phyloP scores from a whole-genome alignment of 2,329 filamentous ascomycete species.

The Sphaerostilbella broomeana region DNA sequence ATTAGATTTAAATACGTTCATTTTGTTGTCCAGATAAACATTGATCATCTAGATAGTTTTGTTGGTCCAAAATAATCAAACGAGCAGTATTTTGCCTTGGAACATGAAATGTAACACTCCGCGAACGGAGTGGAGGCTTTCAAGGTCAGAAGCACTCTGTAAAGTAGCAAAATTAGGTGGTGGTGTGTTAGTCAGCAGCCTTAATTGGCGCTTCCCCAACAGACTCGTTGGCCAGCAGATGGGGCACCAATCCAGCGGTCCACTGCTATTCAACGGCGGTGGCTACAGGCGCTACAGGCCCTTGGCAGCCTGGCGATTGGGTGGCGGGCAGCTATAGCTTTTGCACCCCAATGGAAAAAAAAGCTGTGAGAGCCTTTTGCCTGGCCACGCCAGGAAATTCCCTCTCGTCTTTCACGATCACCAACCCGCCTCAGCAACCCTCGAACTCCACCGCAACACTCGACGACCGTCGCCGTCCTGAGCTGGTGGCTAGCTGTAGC shows the following conservation, averaged over 20 bases:
- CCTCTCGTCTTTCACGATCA: conserved; percentile 12
- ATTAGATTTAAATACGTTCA: too few species aligned
- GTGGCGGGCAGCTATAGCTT: conserved; percentile 10
- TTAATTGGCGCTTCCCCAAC: conserved; percentile 12
- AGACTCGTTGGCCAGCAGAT: conserved; percentile 5
- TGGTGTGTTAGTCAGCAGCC: conserved; percentile 11
- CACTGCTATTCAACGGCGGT: conserved; percentile 10
- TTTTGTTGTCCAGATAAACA: too few species aligned
- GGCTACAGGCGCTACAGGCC: conserved; percentile 11
- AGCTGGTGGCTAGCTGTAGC: conserved; percentile 15
- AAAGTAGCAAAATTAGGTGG: too few species aligned
- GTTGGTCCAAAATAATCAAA: too few species aligned
- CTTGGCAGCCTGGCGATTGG: conserved; percentile 5
- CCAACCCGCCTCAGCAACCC: background rate
- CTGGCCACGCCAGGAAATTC: conserved; percentile 13
- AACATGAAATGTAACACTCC: background rate
- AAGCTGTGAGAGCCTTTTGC: conserved; percentile 3
- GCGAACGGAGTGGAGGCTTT: too few species aligned
- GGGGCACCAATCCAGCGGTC: background rate
- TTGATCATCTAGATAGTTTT: too few species aligned
- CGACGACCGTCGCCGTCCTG: conserved; percentile 8
- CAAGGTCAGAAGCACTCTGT: too few species aligned
- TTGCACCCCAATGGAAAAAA: conserved; percentile 14
- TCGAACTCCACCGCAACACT: background rate
- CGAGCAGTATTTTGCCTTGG: too few species aligned